A percentile compares a stretch with the other conserved stretches of the same genome.
phyloP scores from a whole-genome alignment of 1,284 basidiomycete genomes.

The Ustilago curta region DNA sequence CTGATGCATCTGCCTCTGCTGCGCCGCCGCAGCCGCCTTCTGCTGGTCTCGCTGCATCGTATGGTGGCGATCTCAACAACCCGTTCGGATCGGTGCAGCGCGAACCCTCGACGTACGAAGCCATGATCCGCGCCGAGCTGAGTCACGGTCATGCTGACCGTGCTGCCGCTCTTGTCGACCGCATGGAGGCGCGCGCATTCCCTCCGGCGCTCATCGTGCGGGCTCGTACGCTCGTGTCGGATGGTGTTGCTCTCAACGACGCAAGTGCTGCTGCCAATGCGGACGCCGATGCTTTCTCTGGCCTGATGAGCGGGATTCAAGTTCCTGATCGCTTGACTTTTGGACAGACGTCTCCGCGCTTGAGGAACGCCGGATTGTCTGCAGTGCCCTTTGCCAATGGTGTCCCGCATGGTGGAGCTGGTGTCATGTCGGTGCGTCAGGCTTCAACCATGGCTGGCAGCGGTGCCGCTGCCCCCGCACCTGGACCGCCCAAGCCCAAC shows the following conservation, averaged over 20 bases:
- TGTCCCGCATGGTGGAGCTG: not conserved
- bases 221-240: slow-evolving; percentile 53
- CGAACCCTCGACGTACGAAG: slow-evolving; percentile 89
- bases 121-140: slow-evolving; percentile 93
- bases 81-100: slow-evolving; percentile 80
- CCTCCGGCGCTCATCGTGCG: slow-evolving; percentile 68
- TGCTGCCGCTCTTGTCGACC: slow-evolving; percentile 79
- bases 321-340: slow-evolving; percentile 19
- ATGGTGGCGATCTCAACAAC: not conserved
- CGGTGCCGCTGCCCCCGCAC: slow-evolving; percentile 38
- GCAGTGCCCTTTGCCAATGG: not conserved
- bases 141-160: slow-evolving; percentile 79
- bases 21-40: not conserved
- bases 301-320: not conserved
- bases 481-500: slow-evolving; percentile 61
- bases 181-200: slow-evolving; percentile 78
- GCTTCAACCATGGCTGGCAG: slow-evolving; percentile 48
- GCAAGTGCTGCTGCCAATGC: not conserved
- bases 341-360: slow-evolving; percentile 32
- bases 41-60: not conserved
- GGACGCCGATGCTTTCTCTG: not conserved
- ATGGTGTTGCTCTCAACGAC: not conserved
- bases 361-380: slow-evolving; percentile 8
- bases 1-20: slow-evolving; percentile 13
- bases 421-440: slow-evolving; percentile 32